These are phyloP conservation scores for Pseudogymnoascus sp. DNA, from an alignment of 2,329 filamentous ascomycete genomes.

Conservation along the genomic window DNA sequence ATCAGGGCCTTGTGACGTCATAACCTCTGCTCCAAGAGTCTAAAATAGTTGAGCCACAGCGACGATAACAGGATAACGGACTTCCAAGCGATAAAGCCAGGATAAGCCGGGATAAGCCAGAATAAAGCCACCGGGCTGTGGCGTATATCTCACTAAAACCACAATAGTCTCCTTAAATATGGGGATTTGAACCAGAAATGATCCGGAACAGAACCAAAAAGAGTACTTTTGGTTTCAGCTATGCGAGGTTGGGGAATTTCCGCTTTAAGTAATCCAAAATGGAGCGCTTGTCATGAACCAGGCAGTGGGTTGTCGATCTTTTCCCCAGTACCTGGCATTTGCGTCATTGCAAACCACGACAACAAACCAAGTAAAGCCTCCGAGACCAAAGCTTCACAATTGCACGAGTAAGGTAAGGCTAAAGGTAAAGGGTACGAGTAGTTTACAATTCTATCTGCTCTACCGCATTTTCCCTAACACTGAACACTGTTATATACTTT, in stretches of 20 bases:
- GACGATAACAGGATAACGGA: not conserved
- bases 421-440: not conserved
- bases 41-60: not conserved
- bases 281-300: not conserved
- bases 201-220: not conserved
- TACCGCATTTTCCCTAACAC: not conserved
- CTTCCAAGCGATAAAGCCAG: not conserved
- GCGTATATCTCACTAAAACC: not conserved
- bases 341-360: not conserved
- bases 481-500: not conserved
- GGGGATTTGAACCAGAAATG: not conserved
- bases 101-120: not conserved
- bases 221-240: not conserved
- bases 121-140: not conserved
- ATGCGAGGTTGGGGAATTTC: constrained; percentile 1
- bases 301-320: not conserved
- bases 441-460: not conserved
- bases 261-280: not conserved
- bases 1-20: not conserved
- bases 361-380: not conserved
- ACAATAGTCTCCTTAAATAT: not conserved
- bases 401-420: not conserved
- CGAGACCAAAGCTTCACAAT: too few relatives aligned
- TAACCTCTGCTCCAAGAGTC: not conserved
- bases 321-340: constrained; percentile 1